Conservation (phyloP, 78 protist species). For the Dictyostelium discoideum region DNA sequence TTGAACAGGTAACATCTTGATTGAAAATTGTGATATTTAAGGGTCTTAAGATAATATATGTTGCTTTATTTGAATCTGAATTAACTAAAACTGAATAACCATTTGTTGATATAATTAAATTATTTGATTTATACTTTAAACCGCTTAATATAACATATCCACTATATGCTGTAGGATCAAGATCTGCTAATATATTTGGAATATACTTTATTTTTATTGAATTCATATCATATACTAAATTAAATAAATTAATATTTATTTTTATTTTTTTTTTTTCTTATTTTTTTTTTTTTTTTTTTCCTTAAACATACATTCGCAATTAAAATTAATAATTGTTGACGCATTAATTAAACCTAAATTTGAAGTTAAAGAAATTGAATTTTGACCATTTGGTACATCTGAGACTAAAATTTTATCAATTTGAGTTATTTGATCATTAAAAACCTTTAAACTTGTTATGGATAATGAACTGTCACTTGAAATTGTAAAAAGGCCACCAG, state of each 20-base stretch:
- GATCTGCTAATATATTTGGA: not conserved
- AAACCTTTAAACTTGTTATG: no score
- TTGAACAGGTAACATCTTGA: not conserved
- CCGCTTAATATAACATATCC: not conserved
- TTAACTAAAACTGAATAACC: not conserved
- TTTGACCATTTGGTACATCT: not conserved
- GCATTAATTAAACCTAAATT: not conserved
- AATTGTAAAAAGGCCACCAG: not conserved
- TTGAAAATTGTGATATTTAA: no score
- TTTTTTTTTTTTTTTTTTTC: no score
- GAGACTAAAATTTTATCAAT: not conserved
- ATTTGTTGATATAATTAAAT: not conserved
- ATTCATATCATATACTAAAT: not conserved
- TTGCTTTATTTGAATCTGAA: not conserved
- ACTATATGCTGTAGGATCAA: not conserved
- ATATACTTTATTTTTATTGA: not conserved
- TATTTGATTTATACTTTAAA: not conserved
- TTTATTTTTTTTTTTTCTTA: no score
- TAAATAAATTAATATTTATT: no score
- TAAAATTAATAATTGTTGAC: not conserved
- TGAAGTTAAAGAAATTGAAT: not conserved
- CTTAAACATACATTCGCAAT: not conserved
- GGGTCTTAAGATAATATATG: not conserved
- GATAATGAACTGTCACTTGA: not conserved
- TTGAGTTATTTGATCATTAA: not conserved